Evolutionary conservation across 345 rosid species (phyloP), one percentile per base, ranked within the genome.

Genomic region (Syzygium aqueum): DNA sequence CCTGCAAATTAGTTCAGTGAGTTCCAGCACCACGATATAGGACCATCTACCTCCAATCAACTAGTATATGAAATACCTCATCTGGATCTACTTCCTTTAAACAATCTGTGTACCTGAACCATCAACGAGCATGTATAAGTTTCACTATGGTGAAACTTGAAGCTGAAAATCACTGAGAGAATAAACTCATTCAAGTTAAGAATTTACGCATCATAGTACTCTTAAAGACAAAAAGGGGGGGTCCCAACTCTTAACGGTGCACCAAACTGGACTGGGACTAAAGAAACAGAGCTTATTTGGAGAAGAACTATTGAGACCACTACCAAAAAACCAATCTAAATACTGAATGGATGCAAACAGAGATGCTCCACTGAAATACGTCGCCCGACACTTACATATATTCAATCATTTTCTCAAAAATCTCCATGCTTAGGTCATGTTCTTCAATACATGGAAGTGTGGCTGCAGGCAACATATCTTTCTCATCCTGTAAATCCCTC

Each of bases 21-120:
- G 37, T 87, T 85, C 51, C 56, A 84, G 77, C 63, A 86, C 87
- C 52, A 77, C 57, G 65, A 85, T 59, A 82, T 63, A 59, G 86
- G 46, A 61, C 73, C 82, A 51, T 46, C 37, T 28, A n/a, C 43
- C 56, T 84, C 17, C 57, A 28, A 51, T 37, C 56, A 84, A n/a
- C 37, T 28, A 52, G 40, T n/a, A 84, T 40, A 88, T 51, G 77
- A n/a, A 63, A 43, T 88, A 97, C 99, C 98, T 95, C 99, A 86
- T 94, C 90, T 4, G 96, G 99, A 87, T 91, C 94, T 77, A 97
- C 89, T 89, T 95, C 98, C 89, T 93, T 95, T 89, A 97, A 92
- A 89, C 94, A 94, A 93, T 97, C 99, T 57, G 98, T 95, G 92
- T 97, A 97, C 99, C 99, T 97, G 92, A 92, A 89, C 86, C 90